Evolutionary conservation across 768 basidiomycete genomes (phyloP), one percentile per base, ranked within the genome.

Genomic region (Hypholoma sublateritium): DNA sequence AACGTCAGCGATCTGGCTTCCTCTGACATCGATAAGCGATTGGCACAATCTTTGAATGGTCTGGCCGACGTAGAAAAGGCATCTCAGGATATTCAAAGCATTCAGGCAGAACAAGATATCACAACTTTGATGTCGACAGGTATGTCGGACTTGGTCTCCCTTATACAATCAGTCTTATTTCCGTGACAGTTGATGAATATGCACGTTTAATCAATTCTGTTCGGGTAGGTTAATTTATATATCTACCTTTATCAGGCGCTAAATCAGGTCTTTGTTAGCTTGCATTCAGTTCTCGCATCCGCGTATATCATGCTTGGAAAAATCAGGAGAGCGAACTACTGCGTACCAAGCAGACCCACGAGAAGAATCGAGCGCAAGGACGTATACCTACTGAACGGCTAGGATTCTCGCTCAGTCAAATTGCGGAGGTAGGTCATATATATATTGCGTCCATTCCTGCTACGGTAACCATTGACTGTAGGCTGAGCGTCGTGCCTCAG

Each of bases 161-260:
- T 25, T 37, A 43, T 24, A 19, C 56, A 55, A 16, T 24, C 14
- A 47, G 44, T 17, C 25, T 50, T 37, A 22, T 19, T 58, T 41
- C 22, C 28, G 28, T 22, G 14, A 24, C 54, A 75, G 92, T 85
- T 46, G 96, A 98, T 66, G 95, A 97, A 71, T 98, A 98, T 68
- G 84, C 93, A n/a, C 80, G 96, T 50, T 78, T 98, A 51, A 91
- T 96, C 59, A 86, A 83, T 63, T 92, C 90, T 55, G 93, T 95
- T 51, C 80, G 92, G 59, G 92, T 92, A 69, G 53, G 90, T 76
- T 14, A 49, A 7, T 39, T 5, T 43, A 32, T 5, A 32, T 21
- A 22, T 6, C 25, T 28, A 19, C 1, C 17, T 5, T 5, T 5
- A 28, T 32, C 39, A 8, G 43, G 7, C 21, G 2, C 32, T 22